phyloP scores from a whole-genome alignment of 345 rosid genomes.

The Salix brachista region DNA sequence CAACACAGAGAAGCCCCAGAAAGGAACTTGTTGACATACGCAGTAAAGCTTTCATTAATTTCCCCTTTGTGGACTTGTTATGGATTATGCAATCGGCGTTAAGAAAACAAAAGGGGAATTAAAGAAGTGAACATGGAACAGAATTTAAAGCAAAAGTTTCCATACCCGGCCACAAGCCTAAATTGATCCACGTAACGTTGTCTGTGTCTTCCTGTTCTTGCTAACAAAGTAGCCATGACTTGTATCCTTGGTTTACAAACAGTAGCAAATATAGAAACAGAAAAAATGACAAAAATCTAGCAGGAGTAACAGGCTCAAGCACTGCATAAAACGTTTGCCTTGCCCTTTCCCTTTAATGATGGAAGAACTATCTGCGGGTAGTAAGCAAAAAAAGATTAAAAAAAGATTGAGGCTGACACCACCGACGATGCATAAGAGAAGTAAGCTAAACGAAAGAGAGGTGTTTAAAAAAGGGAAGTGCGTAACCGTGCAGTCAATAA shows the following conservation, averaged over 20 bases:
- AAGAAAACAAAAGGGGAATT: neutral
- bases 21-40: neutral
- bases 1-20: neutral
- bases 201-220: conserved; percentile 43
- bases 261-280: no score
- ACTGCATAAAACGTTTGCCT: neutral
- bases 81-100: neutral
- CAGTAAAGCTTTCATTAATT: neutral
- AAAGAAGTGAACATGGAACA: neutral
- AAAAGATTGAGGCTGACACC: conserved; percentile 5
- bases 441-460: neutral
- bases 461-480: neutral
- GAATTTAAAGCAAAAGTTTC: neutral
- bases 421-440: neutral
- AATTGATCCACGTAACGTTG: conserved; percentile 46
- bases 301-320: neutral
- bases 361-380: neutral
- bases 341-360: neutral
- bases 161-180: conserved; percentile 52
- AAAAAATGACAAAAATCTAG: neutral
- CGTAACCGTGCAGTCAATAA: neutral
- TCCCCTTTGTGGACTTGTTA: neutral
- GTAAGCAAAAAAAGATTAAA: no score
- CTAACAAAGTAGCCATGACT: conserved; percentile 29
- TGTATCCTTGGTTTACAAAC: neutral